Evolutionary conservation across 1,139 yeast species (phyloP), one percentile per base, ranked within the genome.

Genomic region (Protomyces macrosporus): DNA sequence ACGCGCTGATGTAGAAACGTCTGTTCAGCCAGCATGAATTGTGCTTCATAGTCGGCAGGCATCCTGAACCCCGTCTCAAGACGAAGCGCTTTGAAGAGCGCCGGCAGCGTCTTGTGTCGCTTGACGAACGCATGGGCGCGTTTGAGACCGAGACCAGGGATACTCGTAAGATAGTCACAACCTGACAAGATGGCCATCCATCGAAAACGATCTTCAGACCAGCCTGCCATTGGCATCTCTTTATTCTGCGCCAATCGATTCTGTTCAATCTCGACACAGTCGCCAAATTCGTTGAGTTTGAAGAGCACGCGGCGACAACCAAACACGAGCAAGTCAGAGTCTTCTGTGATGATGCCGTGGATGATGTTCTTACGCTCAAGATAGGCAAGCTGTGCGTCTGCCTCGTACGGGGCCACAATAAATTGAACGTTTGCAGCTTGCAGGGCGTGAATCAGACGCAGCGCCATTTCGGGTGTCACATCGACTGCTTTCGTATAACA

Each of bases 331-430:
- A 95, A 78, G 76, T 95, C 99, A 0, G 98, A 90, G 72, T 95
- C 99, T 72, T 95, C 99, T 48, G 96, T 87, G 9, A 95, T 79
- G 6, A 95, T 88, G 0, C 95, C 98, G 68, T 90, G 87, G 7
- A 90, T 95, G 0, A 83, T 65, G 0, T 95, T 95, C 0, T 77
- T 70, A 66, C 84, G 83, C 72, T 93, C 98, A 58, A 95, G 78
- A 71, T 86, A 90, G 6, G 93, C 98, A 87, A 95, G 83, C 73
- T 95, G 98, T 0, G 98, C 88, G 73, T 95, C 99, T 0, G 98
- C 98, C 75, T 95, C 99, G 73, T 90, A 95, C 0, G 99, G 99
- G 0, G 99, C 98, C 7, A 95, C 98, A 16, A 93, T 83, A 71
- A 84, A 93, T 67, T 80, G 81, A 55, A 95, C 84, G 1, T 76